A percentile compares a stretch with the other conserved stretches of the same genome.
Evolutionary conservation across 2,329 filamentous ascomycete species (phyloP).

Genomic region (Neonectria faginata): DNA sequence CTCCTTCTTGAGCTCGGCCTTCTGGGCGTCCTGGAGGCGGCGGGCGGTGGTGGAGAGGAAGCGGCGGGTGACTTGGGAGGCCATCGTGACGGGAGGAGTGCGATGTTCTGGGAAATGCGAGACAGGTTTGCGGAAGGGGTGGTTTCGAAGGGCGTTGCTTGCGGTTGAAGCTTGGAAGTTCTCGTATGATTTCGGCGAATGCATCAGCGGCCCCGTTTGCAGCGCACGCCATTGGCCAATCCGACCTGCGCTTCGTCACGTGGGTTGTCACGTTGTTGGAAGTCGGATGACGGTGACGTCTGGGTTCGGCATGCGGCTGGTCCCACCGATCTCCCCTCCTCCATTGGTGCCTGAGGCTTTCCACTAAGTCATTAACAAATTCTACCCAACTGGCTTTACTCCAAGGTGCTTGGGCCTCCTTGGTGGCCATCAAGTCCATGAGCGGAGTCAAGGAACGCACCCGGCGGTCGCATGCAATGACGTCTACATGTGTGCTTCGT

Average conservation of each 20-base stretch:
- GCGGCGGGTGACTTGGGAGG: conserved; percentile 67
- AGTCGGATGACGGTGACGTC: conserved; percentile 35
- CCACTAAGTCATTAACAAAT: not conserved
- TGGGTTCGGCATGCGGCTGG: conserved; percentile 1
- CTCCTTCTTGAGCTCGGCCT: conserved; percentile 66
- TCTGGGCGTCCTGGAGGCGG: conserved; percentile 59
- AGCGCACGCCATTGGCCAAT: conserved; percentile 47
- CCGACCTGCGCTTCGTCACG: conserved; percentile 28
- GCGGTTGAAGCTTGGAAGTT: conserved; percentile 43
- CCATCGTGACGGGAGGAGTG: conserved; percentile 58
- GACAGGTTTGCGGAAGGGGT: conserved; percentile 34
- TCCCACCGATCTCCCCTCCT: not conserved
- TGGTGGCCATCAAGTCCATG: conserved; percentile 4
- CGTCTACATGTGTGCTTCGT: conserved; percentile 4
- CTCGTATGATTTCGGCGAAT: conserved; percentile 50
- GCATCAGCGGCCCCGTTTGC: conserved; percentile 34
- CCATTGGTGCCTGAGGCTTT: conserved; percentile 7
- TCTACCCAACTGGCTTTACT: not conserved
- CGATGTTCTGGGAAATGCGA: conserved; percentile 34
- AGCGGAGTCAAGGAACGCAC: conserved; percentile 20
- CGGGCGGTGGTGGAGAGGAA: conserved; percentile 67
- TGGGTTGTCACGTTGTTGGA: conserved; percentile 36
- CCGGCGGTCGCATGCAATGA: conserved; percentile 2
- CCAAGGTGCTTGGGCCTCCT: not conserved
- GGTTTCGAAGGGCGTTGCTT: conserved; percentile 30